Evolutionary conservation across 257 asterid species (phyloP).

Genomic region (Solanum chiquidenum): DNA sequence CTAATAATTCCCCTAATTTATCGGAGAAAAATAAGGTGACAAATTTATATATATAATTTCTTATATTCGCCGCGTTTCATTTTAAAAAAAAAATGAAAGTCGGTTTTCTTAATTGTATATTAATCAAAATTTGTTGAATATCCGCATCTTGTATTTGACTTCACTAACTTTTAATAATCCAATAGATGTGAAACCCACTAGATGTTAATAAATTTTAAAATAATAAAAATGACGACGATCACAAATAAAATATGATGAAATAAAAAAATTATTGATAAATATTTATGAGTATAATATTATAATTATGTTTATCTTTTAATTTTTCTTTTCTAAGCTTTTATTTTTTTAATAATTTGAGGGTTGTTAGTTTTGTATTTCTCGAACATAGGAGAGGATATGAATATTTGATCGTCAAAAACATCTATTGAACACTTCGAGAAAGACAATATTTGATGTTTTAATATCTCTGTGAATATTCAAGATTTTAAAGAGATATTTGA

Average conservation of each 20-base stretch:
- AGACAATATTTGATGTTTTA: not conserved
- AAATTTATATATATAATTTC: not conserved
- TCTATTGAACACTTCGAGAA: not conserved
- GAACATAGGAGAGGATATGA: not conserved
- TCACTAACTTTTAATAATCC: not conserved
- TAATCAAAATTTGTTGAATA: not conserved
- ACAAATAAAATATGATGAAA: not conserved
- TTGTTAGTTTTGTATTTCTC: not conserved
- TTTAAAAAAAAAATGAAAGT: not conserved
- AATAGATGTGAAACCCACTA: not conserved
- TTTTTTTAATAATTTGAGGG: not conserved
- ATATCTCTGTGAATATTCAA: not conserved
- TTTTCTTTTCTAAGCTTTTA: accelerated
- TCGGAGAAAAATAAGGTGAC: not conserved
- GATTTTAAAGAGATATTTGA: not conserved
- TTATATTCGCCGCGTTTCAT: not conserved
- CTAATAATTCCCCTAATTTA: not conserved
- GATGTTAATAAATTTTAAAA: not conserved
- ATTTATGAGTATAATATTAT: not conserved
- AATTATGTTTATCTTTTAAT: not conserved
- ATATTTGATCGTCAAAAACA: not conserved
- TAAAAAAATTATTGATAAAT: not conserved
- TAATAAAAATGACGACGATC: not conserved
- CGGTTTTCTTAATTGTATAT: not conserved
- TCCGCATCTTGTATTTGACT: not conserved